These are phyloP conservation scores for Zymoseptoria pseudotritici DNA, from an alignment of 2,329 filamentous ascomycete species.

Conservation along the genomic window DNA sequence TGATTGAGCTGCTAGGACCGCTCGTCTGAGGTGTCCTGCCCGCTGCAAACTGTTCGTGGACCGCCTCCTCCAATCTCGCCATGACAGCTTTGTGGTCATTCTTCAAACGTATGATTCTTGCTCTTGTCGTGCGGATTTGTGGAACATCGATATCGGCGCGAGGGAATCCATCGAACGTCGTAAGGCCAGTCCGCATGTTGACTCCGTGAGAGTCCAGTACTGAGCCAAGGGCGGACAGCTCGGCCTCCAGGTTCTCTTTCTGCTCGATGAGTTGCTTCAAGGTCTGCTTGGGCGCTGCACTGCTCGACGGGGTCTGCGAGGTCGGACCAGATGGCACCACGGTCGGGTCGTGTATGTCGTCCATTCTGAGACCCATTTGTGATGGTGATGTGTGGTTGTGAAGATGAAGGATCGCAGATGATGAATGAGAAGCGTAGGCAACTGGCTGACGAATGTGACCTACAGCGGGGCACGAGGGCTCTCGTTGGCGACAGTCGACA, in stretches of 20 bases:
- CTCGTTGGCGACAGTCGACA: neutral
- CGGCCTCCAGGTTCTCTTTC: slow-evolving; percentile 77
- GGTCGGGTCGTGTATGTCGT: slow-evolving; percentile 61
- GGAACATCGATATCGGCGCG: slow-evolving; percentile 90
- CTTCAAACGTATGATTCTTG: slow-evolving; percentile 78
- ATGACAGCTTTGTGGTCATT: slow-evolving; percentile 94
- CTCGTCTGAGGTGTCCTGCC: slow-evolving; percentile 18
- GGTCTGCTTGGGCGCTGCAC: slow-evolving; percentile 51
- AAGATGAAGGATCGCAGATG: neutral
- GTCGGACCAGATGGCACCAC: slow-evolving; percentile 69
- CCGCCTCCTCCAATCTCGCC: slow-evolving; percentile 68
- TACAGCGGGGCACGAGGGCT: neutral
- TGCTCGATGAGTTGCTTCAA: slow-evolving; percentile 73
- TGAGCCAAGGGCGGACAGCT: slow-evolving; percentile 74
- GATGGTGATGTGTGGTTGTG: neutral
- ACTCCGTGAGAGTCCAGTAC: slow-evolving; percentile 95
- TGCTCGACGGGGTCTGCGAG: slow-evolving; percentile 29
- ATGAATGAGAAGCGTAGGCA: neutral
- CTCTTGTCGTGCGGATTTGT: slow-evolving; percentile 89
- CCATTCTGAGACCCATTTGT: slow-evolving; percentile 53
- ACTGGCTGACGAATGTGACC: neutral
- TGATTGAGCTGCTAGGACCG: neutral
- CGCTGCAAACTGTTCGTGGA: slow-evolving; percentile 80
- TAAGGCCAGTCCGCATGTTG: slow-evolving; percentile 80
- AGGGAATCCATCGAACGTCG: slow-evolving; percentile 86